Base-by-base conservation (phyloP, 768 basidiomycete genomes). In the Phaeotremella fagi region DNA sequence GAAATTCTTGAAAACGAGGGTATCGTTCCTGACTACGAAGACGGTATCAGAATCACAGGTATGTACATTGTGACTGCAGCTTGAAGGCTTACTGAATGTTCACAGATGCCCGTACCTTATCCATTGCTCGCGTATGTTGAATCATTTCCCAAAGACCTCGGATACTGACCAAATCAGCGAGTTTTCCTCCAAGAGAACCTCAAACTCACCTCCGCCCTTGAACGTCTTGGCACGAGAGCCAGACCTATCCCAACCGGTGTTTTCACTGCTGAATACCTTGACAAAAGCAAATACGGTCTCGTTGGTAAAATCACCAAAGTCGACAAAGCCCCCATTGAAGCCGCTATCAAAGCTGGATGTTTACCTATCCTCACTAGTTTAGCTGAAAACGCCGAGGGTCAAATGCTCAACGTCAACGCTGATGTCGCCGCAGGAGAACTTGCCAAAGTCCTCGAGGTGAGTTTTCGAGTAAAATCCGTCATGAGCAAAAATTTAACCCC, bases 151-250 rank as follows among this genome's bases (percentile, higher is more conserved):
- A 16, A 22, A 37, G 16, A 24, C 12, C 4, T 3, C 15, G 9
- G 47, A 37, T 16, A 38, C 45, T 52, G 27, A 46, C 42, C 28
- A 33, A n/a, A 14, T 5, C 18, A 71, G 70, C 83, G 88, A 5
- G 92, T 98, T 29, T 99, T 99, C 80, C 81, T 95, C 22, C 92
- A 95, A 68, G 90, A 98, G 78, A 99, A 99, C 75, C 80, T 98
- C 64, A 90, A 88, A 72, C 86, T 99, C 58, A 92, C 97, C 23
- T 82, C 80, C 23, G 90, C 92, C 0, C 82, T 99, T 53, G 95
- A 99, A 75, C 84, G 84, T 61, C 85, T 97, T 41, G 95, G 95
- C 48, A 94, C 94, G 4, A 87, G 95, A 54, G 94, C 95, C 20
- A 87, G 95, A 23, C 95, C 95, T 20, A 98, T 99, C 73, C 95